Conservation (phyloP, 2,329 filamentous ascomycete genomes). For the Neofusicoccum cordaticola region DNA sequence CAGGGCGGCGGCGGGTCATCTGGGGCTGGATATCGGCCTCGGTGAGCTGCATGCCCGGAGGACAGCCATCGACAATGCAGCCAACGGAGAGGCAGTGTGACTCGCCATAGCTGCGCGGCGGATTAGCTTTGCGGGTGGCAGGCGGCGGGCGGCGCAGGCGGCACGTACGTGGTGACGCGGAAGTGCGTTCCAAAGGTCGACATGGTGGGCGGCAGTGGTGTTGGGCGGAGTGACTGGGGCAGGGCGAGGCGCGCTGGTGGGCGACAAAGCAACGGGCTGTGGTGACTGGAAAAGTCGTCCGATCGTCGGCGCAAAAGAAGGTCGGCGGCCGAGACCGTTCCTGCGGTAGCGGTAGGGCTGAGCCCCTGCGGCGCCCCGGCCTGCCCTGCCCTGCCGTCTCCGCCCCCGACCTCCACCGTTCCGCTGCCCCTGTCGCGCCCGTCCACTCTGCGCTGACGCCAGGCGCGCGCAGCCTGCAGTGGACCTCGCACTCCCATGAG, state of each 20-base stretch:
- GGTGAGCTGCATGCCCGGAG: conserved; percentile 80
- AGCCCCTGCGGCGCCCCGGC: background rate
- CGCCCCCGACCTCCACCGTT: background rate
- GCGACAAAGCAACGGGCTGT: background rate
- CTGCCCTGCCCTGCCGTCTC: background rate
- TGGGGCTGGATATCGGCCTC: conserved; percentile 91
- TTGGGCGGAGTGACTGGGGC: background rate
- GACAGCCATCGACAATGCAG: conserved; percentile 90
- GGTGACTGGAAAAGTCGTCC: conserved; percentile 14
- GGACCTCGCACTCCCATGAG: too few relatives aligned
- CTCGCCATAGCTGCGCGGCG: conserved; percentile 64
- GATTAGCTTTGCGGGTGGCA: conserved; percentile 20
- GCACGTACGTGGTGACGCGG: conserved; percentile 72
- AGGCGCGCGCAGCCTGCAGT: background rate
- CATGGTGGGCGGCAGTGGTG: conserved; percentile 49
- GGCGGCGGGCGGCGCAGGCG: background rate
- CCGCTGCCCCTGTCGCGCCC: background rate
- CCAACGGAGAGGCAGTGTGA: conserved; percentile 91
- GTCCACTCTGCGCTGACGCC: background rate
- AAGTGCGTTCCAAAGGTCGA: conserved; percentile 85
- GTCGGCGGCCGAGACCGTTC: conserved; percentile 1
- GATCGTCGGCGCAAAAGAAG: conserved; percentile 7
- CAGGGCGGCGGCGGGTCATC: conserved; percentile 84
- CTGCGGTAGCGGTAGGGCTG: conserved; percentile 5
- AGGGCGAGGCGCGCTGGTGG: background rate